Conservation (phyloP, 2,329 filamentous ascomycete species). For the Pseudocercospora pini-densiflorae region DNA sequence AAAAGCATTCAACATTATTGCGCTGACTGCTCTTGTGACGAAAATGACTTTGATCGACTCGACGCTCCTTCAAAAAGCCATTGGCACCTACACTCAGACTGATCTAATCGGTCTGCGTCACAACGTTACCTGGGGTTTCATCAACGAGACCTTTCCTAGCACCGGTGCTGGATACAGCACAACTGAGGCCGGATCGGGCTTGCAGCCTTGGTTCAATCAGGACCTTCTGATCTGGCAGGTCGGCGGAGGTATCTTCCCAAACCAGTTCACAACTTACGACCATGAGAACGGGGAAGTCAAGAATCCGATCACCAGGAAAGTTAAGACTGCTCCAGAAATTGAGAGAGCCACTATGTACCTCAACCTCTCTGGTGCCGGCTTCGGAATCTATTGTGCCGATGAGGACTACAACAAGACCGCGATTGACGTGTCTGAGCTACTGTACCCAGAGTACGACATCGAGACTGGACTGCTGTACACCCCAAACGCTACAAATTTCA, state of each 20-base stretch:
- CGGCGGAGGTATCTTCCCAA: slow-evolving; percentile 12
- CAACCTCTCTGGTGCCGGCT: slow-evolving; percentile 21
- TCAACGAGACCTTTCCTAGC: slow-evolving; percentile 12
- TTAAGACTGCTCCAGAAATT: background rate
- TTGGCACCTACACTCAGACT: slow-evolving; percentile 2
- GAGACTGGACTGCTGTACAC: background rate
- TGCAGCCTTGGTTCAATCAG: background rate
- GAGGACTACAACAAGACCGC: background rate
- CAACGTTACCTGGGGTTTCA: slow-evolving; percentile 6
- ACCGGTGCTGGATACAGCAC: slow-evolving; percentile 4
- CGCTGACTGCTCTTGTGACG: slow-evolving; percentile 29
- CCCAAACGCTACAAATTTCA: slow-evolving; percentile 8
- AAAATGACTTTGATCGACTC: slow-evolving; percentile 33
- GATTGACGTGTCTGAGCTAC: background rate
- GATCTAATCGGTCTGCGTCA: background rate
- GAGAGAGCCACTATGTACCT: slow-evolving; percentile 3
- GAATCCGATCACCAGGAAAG: slow-evolving; percentile 3
- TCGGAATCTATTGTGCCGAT: slow-evolving; percentile 24
- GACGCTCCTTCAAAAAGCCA: slow-evolving; percentile 26
- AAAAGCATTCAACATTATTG: slow-evolving; percentile 34
- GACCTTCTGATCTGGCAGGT: slow-evolving; percentile 18
- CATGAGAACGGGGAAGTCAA: background rate
- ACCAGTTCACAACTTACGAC: slow-evolving; percentile 8
- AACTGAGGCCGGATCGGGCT: background rate
- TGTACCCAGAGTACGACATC: background rate